phyloP scores from a whole-genome alignment of 495 filamentous ascomycete species.

The Aspergillus taichungensis region DNA sequence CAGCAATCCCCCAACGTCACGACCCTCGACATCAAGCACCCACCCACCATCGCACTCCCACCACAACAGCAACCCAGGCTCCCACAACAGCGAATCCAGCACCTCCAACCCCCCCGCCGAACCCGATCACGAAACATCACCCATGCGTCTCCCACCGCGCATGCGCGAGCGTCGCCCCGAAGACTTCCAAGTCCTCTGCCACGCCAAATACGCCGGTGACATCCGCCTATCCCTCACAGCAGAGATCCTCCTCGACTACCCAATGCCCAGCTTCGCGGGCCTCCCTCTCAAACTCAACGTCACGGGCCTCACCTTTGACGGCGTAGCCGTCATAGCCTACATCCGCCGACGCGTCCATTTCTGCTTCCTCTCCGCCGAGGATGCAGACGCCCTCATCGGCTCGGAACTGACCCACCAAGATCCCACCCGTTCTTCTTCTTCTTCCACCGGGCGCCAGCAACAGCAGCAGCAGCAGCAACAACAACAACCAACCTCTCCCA shows the following conservation, averaged over 20 bases:
- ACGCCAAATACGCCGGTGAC: constrained; percentile 78
- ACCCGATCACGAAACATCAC: constrained; percentile 1
- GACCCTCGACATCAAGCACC: constrained; percentile 38
- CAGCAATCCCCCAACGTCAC: constrained; percentile 25
- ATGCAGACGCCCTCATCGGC: constrained; percentile 59
- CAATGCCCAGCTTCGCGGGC: constrained; percentile 92
- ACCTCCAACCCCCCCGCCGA: no score
- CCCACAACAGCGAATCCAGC: constrained; percentile 7
- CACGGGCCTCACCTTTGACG: constrained; percentile 89
- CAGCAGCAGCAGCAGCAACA: constrained; percentile 13
- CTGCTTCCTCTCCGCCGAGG: constrained; percentile 83
- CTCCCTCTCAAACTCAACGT: constrained; percentile 88
- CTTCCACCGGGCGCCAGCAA: constrained; percentile 11
- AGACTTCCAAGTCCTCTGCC: constrained; percentile 85
- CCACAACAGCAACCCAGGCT: constrained; percentile 17
- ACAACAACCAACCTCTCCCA: constrained; percentile 15
- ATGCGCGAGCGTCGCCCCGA: constrained; percentile 35
- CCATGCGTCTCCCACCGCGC: constrained; percentile 22
- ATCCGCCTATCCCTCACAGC: constrained; percentile 81
- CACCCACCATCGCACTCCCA: constrained; percentile 23
- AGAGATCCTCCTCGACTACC: constrained; percentile 92
- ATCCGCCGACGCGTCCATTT: constrained; percentile 75
- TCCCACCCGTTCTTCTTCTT: no score
- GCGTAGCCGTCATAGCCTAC: constrained; percentile 82
- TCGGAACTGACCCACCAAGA: constrained; percentile 27